A percentile compares a stretch with the other conserved stretches of the same genome.
Evolutionary conservation across 345 rosid genomes (phyloP).

Genomic region (Dipteronia dyeriana): DNA sequence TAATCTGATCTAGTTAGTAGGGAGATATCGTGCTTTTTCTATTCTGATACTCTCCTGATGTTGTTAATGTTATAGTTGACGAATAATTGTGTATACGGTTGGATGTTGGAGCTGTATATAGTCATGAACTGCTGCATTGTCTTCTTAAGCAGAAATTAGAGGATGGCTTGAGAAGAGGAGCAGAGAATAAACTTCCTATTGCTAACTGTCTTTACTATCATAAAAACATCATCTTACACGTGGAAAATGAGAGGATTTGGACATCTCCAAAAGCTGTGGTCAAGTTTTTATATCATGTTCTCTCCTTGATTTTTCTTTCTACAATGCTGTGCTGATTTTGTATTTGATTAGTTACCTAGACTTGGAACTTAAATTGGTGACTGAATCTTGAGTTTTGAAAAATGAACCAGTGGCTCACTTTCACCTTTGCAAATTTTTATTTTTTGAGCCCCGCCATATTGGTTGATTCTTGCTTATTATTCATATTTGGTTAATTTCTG

Average conservation of each 20-base stretch:
- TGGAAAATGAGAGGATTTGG: too few species aligned
- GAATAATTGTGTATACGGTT: neutral
- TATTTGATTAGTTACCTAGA: neutral
- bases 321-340: neutral
- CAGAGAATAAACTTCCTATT: neutral
- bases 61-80: neutral
- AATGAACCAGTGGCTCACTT: too few species aligned
- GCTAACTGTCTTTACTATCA: neutral
- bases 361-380: neutral
- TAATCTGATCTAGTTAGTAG: neutral
- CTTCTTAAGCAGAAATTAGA: conserved; percentile 6
- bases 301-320: neutral
- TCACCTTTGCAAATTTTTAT: too few species aligned
- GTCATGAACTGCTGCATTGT: neutral
- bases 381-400: too few species aligned
- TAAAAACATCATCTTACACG: too few species aligned
- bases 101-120: neutral
- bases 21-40: neutral
- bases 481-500: too few species aligned
- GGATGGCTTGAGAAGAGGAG: neutral
- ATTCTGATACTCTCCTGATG: neutral
- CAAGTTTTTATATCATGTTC: too few species aligned
- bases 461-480: too few species aligned
- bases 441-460: too few species aligned
- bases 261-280: too few species aligned